Conservation (phyloP, 176 grass and related monocot species). For the Musa acuminata region DNA sequence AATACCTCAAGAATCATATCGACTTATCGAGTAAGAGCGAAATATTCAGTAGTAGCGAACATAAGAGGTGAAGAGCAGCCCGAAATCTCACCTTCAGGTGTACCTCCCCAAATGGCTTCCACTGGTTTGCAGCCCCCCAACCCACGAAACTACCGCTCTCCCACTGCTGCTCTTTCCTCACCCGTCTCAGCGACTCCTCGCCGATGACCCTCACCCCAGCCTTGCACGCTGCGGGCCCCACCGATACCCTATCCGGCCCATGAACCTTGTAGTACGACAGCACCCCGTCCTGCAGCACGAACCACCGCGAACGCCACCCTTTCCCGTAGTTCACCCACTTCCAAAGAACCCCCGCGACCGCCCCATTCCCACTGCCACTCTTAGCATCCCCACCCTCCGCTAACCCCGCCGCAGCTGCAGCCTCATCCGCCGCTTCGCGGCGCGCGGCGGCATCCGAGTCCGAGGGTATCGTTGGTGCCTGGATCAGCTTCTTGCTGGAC, state of each 20-base stretch:
- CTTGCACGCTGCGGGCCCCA: constrained; percentile 27
- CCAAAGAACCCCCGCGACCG: constrained; percentile 55
- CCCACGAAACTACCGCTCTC: constrained; percentile 25
- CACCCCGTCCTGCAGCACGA: constrained; percentile 80
- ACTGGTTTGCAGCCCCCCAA: constrained; percentile 36
- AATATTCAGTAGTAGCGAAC: background rate
- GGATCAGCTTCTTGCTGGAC: constrained; percentile 11
- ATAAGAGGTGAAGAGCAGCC: constrained; percentile 1
- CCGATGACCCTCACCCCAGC: constrained; percentile 55
- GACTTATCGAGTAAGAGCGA: background rate
- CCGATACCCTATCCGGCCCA: constrained; percentile 30
- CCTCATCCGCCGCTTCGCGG: constrained; percentile 10
- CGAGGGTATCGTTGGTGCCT: background rate
- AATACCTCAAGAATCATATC: background rate
- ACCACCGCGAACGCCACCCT: constrained; percentile 78
- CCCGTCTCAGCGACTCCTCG: constrained; percentile 45
- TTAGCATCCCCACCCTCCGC: constrained; percentile 12
- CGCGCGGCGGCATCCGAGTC: background rate
- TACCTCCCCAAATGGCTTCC: constrained; percentile 89
- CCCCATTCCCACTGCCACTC: background rate
- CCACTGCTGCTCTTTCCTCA: constrained; percentile 24
- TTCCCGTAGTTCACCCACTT: constrained; percentile 99
- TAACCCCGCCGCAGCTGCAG: background rate
- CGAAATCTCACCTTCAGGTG: constrained; percentile 69
- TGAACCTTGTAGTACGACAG: constrained; percentile 88